Evolutionary conservation across 176 grass and related monocot species (phyloP), one percentile per base, ranked within the genome.

Genomic region (Thinopyrum elongatum): DNA sequence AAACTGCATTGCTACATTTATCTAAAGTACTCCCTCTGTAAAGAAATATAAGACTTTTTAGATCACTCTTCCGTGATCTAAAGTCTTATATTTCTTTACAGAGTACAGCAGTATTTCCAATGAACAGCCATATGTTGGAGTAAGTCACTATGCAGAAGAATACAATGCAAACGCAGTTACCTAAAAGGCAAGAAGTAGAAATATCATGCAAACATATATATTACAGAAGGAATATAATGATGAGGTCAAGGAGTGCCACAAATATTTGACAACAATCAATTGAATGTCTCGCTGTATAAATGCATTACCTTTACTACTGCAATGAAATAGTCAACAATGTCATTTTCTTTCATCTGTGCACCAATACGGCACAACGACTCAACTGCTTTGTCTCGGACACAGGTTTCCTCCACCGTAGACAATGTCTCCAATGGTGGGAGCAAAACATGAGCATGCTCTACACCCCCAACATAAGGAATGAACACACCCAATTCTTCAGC

Each of bases 401-500:
- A 98, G 19, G 96, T 98, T 74, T 98, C 96, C 86, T 98, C 96
- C 10, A 98, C 93, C 0, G 93, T 92, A 73, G 91, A 98, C 62
- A 98, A 78, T 59, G 96, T 98, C 67, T 98, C 93, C 61, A 98
- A 58, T 34, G 96, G 93, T 69, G 93, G 90, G 41, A 98, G 90
- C 63, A 98, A 88, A 78, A 95, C 90, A 34, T 95, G 86, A 29
- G 96, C 93, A 82, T 94, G 90, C 30, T 98, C 92, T 77, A 98
- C 90, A 22, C 96, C 96, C 21, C 96, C 96, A 63, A 98, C 93
- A 88, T 98, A 98, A 66, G 93, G 93, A 82, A 98, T 98, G 21
- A 98, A 98, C 30, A 94, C 91, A 19, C 96, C 96, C 81, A 98
- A 84, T 65, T 98, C 97, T 83, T 98, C 97, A 6, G 97, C 97